Evolutionary conservation across 2,329 filamentous ascomycete genomes (phyloP).

Genomic region (Pseudodiploospora longispora): DNA sequence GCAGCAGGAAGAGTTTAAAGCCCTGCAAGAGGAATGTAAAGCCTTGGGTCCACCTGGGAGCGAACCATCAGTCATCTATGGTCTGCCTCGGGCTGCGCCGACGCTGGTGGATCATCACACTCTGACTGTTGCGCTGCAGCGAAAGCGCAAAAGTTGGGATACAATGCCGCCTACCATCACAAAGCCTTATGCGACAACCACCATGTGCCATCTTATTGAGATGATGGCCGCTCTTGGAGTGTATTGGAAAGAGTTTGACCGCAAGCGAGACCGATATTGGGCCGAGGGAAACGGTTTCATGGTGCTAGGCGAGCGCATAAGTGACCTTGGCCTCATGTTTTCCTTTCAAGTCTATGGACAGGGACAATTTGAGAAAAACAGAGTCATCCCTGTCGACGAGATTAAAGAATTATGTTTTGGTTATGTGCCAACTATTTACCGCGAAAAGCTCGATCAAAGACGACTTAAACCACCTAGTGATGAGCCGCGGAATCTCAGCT

Average conservation of each 20-base stretch:
- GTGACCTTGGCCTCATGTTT: conserved; percentile 47
- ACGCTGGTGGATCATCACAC: conserved; percentile 26
- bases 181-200: conserved; percentile 45
- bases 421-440: conserved; percentile 46
- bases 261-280: conserved; percentile 41
- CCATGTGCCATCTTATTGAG: conserved; percentile 48
- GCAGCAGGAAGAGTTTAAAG: conserved; percentile 29
- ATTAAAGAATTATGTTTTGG: conserved; percentile 50
- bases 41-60: conserved; percentile 13
- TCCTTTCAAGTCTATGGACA: conserved; percentile 43
- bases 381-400: conserved; percentile 44
- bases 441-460: conserved; percentile 28
- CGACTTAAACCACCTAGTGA: conserved; percentile 30
- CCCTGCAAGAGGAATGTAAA: conserved; percentile 19
- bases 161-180: conserved; percentile 40
- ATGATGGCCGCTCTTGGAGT: conserved; percentile 46
- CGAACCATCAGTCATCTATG: conserved; percentile 7
- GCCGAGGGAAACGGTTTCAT: conserved; percentile 49
- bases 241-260: conserved; percentile 52
- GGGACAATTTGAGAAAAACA: conserved; percentile 38
- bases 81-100: conserved; percentile 17
- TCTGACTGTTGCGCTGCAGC: conserved; percentile 38
- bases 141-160: conserved; percentile 41
- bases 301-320: conserved; percentile 36
- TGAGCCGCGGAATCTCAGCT: conserved; percentile 32